Evolutionary conservation across 164 flowering plant species (phyloP), one percentile per base, ranked within the genome.

Genomic region (Taxillus chinensis): DNA sequence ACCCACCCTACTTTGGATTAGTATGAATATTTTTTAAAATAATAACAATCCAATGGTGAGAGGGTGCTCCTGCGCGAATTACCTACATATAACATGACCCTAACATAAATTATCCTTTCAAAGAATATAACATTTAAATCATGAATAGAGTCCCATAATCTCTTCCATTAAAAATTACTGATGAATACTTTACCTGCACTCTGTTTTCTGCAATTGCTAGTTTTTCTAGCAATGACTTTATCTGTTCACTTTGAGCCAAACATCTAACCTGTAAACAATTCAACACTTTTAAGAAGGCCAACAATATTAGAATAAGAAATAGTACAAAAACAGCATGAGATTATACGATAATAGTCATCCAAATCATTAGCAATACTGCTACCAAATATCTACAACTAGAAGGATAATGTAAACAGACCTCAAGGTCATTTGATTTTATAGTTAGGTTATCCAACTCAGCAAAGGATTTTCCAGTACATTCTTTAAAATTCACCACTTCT

Each of bases 201-300:
- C 82, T 84, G 45, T 75, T 79, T 66, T 85, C 83, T 45, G 96
- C 86, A 71, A 64, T 75, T 46, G 64, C 74, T 39, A 93, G 75
- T 66, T 86, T 83, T 12, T 82, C 75, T 59, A 82, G 84, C 71
- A 90, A 66, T 42, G 59, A 63, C 59, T 48, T 71, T 56, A 93
- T 71, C 60, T 84, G 77, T 8, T 80, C 74, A 61, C 66, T 73
- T 66, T 90, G 96, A 17, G 83, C 72, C 10, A 73, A 62, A 67
- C 90, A 90, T 41, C 65, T 81, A 13, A 65, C 90, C 98, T 93
- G 84, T 2, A 61, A 54, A 71, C 57, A 52, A 67, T 53, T 13
- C 5, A 8, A 14, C 3, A 43, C 46, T 5, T 8, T 48, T 55
- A 58, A 48, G 8, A 51, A 51, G 4, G 54, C 27, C 27, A 51